Base-by-base conservation (phyloP, 2,329 filamentous ascomycete species). In the Aureobasidium sp. region DNA sequence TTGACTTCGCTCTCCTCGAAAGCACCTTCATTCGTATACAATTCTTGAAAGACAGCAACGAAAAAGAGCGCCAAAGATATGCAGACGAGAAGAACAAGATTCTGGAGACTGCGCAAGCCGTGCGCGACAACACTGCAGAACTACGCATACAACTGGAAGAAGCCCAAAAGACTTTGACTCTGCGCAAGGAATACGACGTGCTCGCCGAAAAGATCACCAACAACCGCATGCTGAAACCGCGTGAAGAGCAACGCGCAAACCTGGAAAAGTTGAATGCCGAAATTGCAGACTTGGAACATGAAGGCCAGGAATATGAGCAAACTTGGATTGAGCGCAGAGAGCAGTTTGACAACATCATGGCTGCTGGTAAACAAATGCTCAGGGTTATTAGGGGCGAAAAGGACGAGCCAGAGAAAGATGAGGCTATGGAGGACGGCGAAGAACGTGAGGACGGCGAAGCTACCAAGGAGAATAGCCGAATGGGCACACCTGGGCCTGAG, bases 321-420 rank as follows among this genome's bases (percentile, higher is more conserved):
- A 94, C 90, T 0, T 97, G 92, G 92, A 80, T 83, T 45, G 91
- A 96, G 75, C 82, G 93, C 42, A 81, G 88, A 64, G 89, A 91
- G 67, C 91, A 96, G 75, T 96, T 97, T 74, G 89, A 87, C 62
- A 83, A 85, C 61, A 92, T 97, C 69, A 89, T 96, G 71, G 89
- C 92, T 63, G 93, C 97, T 77, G 91, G 91, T n/a, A 89, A 89
- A 83, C 82, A 90, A 65, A 81, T 97, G 73, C 81, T 92, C 62
- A 82, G 90, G 53, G 81, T 95, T 72, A 96, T 97, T 70, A 86
- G 91, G 64, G 92, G 96, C 70, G 93, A 97, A 79, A 96, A 96
- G 76, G 92, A 96, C 73, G 91, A 96, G 75, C 90, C 94, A 0
- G 91, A 96, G 75, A 81, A 90, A 45, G 83, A 91, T 60, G 91